A percentile compares a stretch with the other conserved stretches of the same genome.
Conservation (phyloP, 140 eudicot species). For the Erigeron philadelphicus region DNA sequence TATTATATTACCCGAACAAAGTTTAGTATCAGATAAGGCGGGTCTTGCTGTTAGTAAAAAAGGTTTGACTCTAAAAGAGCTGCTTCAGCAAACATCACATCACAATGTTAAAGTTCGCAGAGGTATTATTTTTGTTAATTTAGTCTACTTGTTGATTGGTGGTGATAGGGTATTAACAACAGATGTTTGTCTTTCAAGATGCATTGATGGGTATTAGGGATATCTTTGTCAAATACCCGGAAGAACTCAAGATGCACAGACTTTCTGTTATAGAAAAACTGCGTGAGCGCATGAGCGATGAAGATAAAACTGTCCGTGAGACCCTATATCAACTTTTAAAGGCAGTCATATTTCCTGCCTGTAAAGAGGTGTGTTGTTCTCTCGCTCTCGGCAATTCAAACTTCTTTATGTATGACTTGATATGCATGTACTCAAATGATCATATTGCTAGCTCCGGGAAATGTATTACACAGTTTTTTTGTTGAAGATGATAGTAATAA, state of each 20-base stretch:
- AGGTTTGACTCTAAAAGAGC: slow-evolving; percentile 89
- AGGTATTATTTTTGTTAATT: slow-evolving; percentile 37
- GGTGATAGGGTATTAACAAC: slow-evolving; percentile 1
- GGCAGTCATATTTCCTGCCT: slow-evolving; percentile 63
- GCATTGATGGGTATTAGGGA: slow-evolving; percentile 81
- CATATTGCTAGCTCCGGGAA: background rate
- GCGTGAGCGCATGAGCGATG: slow-evolving; percentile 94
- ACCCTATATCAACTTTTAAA: slow-evolving; percentile 78
- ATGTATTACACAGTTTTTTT: background rate
- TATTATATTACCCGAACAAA: slow-evolving; percentile 88
- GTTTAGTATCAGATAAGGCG: slow-evolving; percentile 72
- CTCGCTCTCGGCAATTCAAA: background rate
- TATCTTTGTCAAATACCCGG: slow-evolving; percentile 59
- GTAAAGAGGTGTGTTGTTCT: slow-evolving; percentile 43
- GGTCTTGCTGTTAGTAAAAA: slow-evolving; percentile 83
- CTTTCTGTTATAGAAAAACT: slow-evolving; percentile 76
- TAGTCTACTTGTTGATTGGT: background rate
- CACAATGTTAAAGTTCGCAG: slow-evolving; percentile 84
- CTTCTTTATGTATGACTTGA: background rate
- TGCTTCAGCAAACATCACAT: slow-evolving; percentile 86
- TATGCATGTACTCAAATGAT: background rate
- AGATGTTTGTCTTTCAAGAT: slow-evolving; percentile 43
- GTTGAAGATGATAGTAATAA: background rate
- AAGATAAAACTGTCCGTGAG: slow-evolving; percentile 86
- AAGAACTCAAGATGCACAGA: slow-evolving; percentile 68